Evolutionary conservation across 176 grass and related monocot species (phyloP).

Genomic region (Carex myosuroides): DNA sequence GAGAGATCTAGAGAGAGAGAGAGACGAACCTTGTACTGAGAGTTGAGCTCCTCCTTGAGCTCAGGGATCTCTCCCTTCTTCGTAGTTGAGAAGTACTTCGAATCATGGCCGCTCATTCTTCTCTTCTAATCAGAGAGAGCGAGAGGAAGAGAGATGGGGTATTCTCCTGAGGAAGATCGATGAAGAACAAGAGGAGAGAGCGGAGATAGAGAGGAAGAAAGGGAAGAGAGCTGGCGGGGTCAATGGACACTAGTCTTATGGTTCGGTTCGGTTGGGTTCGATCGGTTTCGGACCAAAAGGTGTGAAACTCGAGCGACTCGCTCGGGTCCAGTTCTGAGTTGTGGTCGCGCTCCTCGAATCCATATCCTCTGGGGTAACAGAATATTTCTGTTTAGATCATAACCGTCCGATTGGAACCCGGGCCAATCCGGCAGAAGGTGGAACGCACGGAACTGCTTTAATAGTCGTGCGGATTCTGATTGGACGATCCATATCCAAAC

Average conservation of each 20-base stretch:
- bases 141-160: neutral
- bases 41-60: constrained; percentile 99
- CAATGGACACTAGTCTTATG: neutral
- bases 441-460: too few relatives aligned
- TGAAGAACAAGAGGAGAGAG: neutral
- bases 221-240: neutral
- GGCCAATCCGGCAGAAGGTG: too few relatives aligned
- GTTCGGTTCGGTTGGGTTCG: neutral
- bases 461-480: too few relatives aligned
- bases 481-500: too few relatives aligned
- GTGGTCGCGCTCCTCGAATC: neutral
- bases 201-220: neutral
- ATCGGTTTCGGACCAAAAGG: neutral
- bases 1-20: constrained; percentile 41
- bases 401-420: too few relatives aligned
- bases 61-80: constrained; percentile 99
- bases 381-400: too few relatives aligned
- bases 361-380: too few relatives aligned
- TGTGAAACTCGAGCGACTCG: neutral
- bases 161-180: neutral
- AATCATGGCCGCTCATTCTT: constrained; percentile 97
- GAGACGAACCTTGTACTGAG: constrained; percentile 86
- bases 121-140: neutral
- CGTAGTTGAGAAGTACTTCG: constrained; percentile 99
- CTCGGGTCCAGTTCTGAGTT: neutral